These are phyloP conservation scores for Euphorbia lathyris DNA, from an alignment of 345 rosid species.

Conservation along the genomic window DNA sequence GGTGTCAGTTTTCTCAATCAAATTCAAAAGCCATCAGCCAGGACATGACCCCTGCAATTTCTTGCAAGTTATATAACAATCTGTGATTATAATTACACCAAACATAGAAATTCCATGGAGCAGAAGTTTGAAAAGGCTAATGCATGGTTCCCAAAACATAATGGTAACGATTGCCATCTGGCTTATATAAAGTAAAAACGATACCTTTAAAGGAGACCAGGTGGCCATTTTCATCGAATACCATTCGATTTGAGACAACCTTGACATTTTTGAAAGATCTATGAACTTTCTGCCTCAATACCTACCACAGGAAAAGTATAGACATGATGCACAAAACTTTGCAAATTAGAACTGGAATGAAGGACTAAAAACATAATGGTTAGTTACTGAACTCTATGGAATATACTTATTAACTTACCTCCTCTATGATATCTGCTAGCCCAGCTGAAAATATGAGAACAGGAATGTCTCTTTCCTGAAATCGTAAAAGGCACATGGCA, in stretches of 20 bases:
- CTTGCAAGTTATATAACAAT: background rate
- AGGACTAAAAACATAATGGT: background rate
- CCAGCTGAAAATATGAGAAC: conserved; percentile 92
- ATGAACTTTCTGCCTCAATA: conserved; percentile 80
- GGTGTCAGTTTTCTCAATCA: background rate
- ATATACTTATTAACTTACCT: conserved; percentile 42
- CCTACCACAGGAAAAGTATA: conserved; percentile 38
- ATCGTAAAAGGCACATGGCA: conserved; percentile 7
- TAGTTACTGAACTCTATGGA: background rate
- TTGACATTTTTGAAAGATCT: conserved; percentile 64
- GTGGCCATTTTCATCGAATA: conserved; percentile 50
- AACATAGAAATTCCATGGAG: background rate
- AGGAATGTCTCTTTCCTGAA: conserved; percentile 70
- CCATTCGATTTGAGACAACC: conserved; percentile 82
- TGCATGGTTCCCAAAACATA: background rate
- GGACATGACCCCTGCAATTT: background rate
- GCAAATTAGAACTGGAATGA: conserved; percentile 1
- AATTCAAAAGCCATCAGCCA: background rate
- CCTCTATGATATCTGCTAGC: conserved; percentile 93
- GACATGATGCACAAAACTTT: background rate
- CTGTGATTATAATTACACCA: background rate
- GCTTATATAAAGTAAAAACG: background rate
- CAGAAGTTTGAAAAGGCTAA: background rate
- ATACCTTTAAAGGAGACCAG: conserved; percentile 82
- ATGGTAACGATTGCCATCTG: background rate